Percentiles rank a stretch among this genome's conserved stretches.
Conservation (phyloP, 495 filamentous ascomycete species). For the Hapsidospora chrysogenum region DNA sequence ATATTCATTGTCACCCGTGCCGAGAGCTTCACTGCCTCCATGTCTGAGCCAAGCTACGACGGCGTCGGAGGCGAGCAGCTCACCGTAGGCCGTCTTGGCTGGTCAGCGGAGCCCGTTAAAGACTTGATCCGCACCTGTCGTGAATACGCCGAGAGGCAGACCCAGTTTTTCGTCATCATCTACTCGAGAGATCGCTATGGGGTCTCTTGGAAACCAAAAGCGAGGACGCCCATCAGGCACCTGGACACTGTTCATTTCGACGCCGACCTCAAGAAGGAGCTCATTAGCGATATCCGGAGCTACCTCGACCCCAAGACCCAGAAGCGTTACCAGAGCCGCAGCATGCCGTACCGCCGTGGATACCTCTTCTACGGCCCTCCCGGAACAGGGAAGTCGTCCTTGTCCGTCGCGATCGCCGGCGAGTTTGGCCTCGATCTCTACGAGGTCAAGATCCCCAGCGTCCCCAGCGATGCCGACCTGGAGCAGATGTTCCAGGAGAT, state of each 20-base stretch:
- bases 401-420: conserved; percentile 46
- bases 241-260: conserved; percentile 31
- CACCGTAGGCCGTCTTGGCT: conserved; percentile 26
- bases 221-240: conserved; percentile 24
- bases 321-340: conserved; percentile 51
- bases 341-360: conserved; percentile 48
- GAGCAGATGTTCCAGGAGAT: conserved; percentile 41
- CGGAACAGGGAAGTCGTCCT: conserved; percentile 49
- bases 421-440: conserved; percentile 48
- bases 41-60: conserved; percentile 12
- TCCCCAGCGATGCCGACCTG: conserved; percentile 25
- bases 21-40: conserved; percentile 4
- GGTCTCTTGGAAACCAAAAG: conserved; percentile 24
- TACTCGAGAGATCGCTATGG: conserved; percentile 10
- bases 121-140: conserved; percentile 21
- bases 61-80: conserved; percentile 26
- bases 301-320: conserved; percentile 58
- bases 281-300: conserved; percentile 61
- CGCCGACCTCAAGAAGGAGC: conserved; percentile 40
- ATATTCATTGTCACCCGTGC: conserved; percentile 24
- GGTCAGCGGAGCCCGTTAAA: conserved; percentile 28
- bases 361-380: conserved; percentile 49
- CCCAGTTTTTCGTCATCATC: conserved; percentile 22
- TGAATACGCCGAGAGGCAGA: conserved; percentile 28
- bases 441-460: conserved; percentile 37